Percentiles rank a stretch among this genome's conserved stretches.
Evolutionary conservation across 2,329 filamentous ascomycete species (phyloP).

Genomic region (Pseudocercospora crystallina): DNA sequence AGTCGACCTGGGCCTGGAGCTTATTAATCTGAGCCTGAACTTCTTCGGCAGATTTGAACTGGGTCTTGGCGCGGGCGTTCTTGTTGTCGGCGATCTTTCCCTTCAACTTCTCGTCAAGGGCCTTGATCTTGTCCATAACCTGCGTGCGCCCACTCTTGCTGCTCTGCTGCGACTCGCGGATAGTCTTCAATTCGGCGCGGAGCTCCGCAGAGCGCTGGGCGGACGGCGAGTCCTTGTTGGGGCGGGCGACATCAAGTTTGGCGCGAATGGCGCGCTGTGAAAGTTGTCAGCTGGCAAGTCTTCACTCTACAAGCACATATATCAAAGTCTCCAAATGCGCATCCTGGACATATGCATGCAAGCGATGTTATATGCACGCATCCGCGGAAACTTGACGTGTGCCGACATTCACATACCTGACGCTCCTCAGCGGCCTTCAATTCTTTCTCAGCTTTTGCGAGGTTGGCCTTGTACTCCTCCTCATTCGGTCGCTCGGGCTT

Average conservation of each 20-base stretch:
- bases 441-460: constrained; percentile 83
- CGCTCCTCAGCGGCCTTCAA: constrained; percentile 74
- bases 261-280: constrained; percentile 77
- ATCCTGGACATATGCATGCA: too few relatives aligned
- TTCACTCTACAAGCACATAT: background rate
- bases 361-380: too few relatives aligned
- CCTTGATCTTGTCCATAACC: constrained; percentile 88
- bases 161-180: constrained; percentile 81
- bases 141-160: constrained; percentile 78
- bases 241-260: constrained; percentile 81
- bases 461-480: constrained; percentile 73
- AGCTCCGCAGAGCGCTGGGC: constrained; percentile 85
- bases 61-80: constrained; percentile 72
- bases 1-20: constrained; percentile 82
- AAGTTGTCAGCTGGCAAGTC: constrained; percentile 19
- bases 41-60: constrained; percentile 85
- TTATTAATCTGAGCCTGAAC: constrained; percentile 78
- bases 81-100: constrained; percentile 84
- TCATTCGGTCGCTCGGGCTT: constrained; percentile 88
- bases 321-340: too few relatives aligned
- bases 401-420: constrained; percentile 26
- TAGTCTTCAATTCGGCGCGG: constrained; percentile 75
- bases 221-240: constrained; percentile 75
- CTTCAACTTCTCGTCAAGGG: constrained; percentile 85
- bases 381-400: too few relatives aligned